Evolutionary conservation across 495 filamentous ascomycete species (phyloP), one percentile per base, ranked within the genome.

Genomic region (Lasiosphaeria hispida): DNA sequence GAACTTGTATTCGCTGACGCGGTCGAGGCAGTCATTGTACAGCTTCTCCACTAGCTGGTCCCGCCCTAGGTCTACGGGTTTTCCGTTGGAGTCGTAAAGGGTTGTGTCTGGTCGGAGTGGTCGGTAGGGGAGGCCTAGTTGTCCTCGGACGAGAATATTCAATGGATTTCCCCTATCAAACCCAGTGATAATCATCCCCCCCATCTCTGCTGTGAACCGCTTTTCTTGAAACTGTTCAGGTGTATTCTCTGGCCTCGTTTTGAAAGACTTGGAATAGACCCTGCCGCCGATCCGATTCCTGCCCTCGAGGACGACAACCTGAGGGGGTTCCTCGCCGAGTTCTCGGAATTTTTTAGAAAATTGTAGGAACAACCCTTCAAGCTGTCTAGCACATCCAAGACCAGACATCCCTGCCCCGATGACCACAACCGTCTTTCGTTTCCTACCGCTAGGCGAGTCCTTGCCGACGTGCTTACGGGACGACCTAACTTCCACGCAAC

Each of bases 361-460:
- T 62, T 97, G 92, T 40, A 78, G 74, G 63, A 93, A 90, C 10
- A 97, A 75, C 13, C 85, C 85, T 67, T 97, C 88, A 8, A 99
- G 77, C 62, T 99, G 95, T 57, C 94, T 84, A 9, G 94, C 94
- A 70, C 92, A 96, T 2, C 91, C 90, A 11, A 99, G 79, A 23
- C 94, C 94, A 39, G 92, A 83, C 81, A 97, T 91, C 39, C 94
- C 94, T 43, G 91, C 94, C n/a, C 94, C 94, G 55, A 99, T 83
- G 9, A 99, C 80, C 39, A 94, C 88, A 57, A 97, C 79, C 0
- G 87, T 91, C 62, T 79, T 85, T 52, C 76, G 70, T 63, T 82
- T 87, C 18, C 72, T 69, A 43, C 70, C 72, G 10, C 33, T 17
- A 4, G 68, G 52, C 61, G 59, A 34, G 40, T 54, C 62, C 63